These are phyloP conservation scores for Astrothelium macrocarpum DNA, from an alignment of 495 filamentous ascomycete species.

Conservation along the genomic window DNA sequence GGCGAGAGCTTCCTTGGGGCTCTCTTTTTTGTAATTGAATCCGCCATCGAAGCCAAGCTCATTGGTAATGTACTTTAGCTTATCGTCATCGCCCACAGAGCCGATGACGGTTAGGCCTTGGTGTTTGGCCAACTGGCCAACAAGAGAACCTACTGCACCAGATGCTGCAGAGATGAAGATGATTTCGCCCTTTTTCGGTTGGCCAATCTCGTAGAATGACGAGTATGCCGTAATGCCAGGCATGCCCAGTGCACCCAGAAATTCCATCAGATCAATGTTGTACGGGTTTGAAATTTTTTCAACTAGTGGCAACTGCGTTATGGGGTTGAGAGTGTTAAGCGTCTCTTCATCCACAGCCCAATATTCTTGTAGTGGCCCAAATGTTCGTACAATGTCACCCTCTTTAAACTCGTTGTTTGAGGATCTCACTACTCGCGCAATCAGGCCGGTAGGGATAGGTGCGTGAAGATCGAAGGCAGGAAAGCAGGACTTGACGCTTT, in stretches of 20 bases:
- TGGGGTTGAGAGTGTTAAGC: constrained; percentile 19
- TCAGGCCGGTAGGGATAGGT: constrained; percentile 47
- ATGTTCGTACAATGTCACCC: constrained; percentile 58
- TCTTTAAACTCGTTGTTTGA: constrained; percentile 48
- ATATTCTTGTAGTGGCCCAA: constrained; percentile 55
- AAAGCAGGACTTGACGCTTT: constrained; percentile 51
- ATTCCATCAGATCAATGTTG: constrained; percentile 52
- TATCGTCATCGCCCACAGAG: constrained; percentile 48
- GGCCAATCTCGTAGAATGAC: constrained; percentile 69
- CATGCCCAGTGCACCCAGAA: constrained; percentile 77
- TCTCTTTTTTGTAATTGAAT: constrained; percentile 60
- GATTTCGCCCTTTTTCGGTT: constrained; percentile 80
- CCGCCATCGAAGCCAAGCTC: constrained; percentile 44
- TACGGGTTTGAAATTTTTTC: constrained; percentile 45
- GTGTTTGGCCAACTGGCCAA: constrained; percentile 77
- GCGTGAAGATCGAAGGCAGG: constrained; percentile 46
- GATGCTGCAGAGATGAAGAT: constrained; percentile 77
- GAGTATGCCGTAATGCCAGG: constrained; percentile 77
- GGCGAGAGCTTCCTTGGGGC: constrained; percentile 55
- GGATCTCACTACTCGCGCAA: constrained; percentile 60
- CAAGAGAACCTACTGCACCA: constrained; percentile 74
- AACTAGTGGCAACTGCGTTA: constrained; percentile 27
- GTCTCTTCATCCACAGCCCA: constrained; percentile 31
- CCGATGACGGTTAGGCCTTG: constrained; percentile 78
- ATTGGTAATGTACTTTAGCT: constrained; percentile 41